These are phyloP conservation scores for Taphrina pruni DNA, from an alignment of 1,139 yeast species.

Conservation along the genomic window DNA sequence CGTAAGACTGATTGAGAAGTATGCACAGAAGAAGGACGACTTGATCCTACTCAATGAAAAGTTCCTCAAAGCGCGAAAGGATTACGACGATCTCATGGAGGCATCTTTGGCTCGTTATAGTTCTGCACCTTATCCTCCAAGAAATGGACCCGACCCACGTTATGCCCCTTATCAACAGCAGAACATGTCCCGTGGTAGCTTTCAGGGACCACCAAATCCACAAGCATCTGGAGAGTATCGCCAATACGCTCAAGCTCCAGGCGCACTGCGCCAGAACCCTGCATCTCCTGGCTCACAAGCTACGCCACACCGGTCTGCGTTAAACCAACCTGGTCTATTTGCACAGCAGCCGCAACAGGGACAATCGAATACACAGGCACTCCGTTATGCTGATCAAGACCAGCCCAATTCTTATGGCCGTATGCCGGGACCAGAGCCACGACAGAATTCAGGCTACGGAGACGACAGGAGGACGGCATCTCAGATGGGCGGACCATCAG, in stretches of 20 bases:
- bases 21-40: constrained; percentile 71
- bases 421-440: not conserved
- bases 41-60: constrained; percentile 60
- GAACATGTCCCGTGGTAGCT: not conserved
- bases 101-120: constrained; percentile 50
- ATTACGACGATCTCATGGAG: constrained; percentile 73
- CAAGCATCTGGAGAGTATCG: not conserved
- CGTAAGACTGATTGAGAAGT: constrained; percentile 74
- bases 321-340: not conserved
- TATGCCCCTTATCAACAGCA: constrained; percentile 7
- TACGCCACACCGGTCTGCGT: not conserved
- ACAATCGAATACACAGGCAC: not conserved
- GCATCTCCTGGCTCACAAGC: not conserved
- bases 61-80: constrained; percentile 67
- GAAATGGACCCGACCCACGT: constrained; percentile 5
- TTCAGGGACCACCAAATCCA: too few relatives aligned
- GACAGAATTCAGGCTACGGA: not conserved
- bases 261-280: not conserved
- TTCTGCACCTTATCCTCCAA: constrained; percentile 2
- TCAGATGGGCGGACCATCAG: not conserved
- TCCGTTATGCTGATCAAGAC: not conserved
- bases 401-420: not conserved
- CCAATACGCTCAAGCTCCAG: constrained; percentile 1
- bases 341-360: constrained; percentile 1
- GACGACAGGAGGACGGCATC: not conserved